Evolutionary conservation across 176 grass and related monocot genomes (phyloP).

Genomic region (Oryza longistaminata): DNA sequence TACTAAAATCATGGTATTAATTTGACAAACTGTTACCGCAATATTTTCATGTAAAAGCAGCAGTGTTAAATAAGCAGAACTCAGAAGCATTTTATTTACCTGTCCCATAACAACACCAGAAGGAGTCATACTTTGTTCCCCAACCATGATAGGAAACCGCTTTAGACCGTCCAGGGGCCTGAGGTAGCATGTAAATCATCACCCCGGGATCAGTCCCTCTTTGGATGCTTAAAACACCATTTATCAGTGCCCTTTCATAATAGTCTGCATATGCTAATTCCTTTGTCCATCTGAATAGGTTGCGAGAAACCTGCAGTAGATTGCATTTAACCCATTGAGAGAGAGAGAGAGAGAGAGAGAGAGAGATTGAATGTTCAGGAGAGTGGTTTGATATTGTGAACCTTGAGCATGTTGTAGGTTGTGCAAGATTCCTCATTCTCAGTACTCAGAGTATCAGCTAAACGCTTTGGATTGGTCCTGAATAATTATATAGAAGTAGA

Average conservation of each 20-base stretch:
- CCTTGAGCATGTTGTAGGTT: slow-evolving; percentile 99
- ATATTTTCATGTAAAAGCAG: background rate
- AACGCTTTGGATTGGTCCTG: slow-evolving; percentile 80
- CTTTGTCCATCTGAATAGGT: slow-evolving; percentile 98
- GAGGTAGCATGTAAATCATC: slow-evolving; percentile 98
- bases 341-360: background rate
- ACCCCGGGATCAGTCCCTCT: slow-evolving; percentile 76
- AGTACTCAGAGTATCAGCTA: slow-evolving; percentile 63
- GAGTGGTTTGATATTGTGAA: slow-evolving; percentile 20
- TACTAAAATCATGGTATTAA: background rate
- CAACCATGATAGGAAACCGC: slow-evolving; percentile 89
- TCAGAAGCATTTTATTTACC: slow-evolving; percentile 43
- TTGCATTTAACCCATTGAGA: slow-evolving; percentile 12
- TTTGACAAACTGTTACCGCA: background rate
- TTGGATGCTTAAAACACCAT: slow-evolving; percentile 96
- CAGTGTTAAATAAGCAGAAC: background rate
- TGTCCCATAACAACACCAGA: slow-evolving; percentile 99
- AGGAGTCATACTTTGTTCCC: slow-evolving; percentile 87
- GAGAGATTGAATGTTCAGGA: background rate
- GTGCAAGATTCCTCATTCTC: slow-evolving; percentile 96
- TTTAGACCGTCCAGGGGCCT: slow-evolving; percentile 74
- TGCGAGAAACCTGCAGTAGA: slow-evolving; percentile 64
- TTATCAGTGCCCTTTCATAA: slow-evolving; percentile 91
- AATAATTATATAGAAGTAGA: slow-evolving; percentile 6
- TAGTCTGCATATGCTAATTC: slow-evolving; percentile 87